phyloP scores from a whole-genome alignment of 805 yeast species.

The Metschnikowia dekortorum region DNA sequence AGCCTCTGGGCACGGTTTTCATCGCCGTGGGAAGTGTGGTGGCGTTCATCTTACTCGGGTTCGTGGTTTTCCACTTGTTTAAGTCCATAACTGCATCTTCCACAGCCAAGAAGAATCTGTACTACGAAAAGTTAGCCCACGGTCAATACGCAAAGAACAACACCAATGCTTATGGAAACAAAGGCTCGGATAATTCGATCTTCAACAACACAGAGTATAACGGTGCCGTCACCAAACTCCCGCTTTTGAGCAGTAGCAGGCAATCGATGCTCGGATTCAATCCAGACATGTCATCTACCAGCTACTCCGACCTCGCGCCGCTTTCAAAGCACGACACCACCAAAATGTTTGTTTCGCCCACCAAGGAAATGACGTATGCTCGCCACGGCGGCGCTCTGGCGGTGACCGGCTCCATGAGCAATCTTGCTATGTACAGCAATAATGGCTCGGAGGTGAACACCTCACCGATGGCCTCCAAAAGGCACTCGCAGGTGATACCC shows the following conservation, averaged over 20 bases:
- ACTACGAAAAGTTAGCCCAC: conserved; percentile 28
- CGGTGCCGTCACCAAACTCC: conserved; percentile 29
- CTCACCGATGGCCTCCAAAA: conserved; percentile 16
- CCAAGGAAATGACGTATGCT: conserved; percentile 59
- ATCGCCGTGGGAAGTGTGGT: conserved; percentile 73
- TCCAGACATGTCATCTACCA: conserved; percentile 24
- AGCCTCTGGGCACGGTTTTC: conserved; percentile 76
- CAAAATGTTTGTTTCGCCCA: conserved; percentile 71
- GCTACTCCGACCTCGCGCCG: conserved; percentile 25
- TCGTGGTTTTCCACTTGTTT: conserved; percentile 50
- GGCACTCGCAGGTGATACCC: conserved; percentile 32
- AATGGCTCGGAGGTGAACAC: conserved; percentile 17
- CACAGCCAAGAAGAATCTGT: conserved; percentile 45
- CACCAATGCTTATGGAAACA: conserved; percentile 26
- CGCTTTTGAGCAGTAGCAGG: conserved; percentile 22
- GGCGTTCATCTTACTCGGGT: conserved; percentile 51
- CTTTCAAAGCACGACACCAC: conserved; percentile 40
- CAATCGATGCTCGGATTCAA: conserved; percentile 16
- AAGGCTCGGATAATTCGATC: background rate
- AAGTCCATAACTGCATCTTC: conserved; percentile 47
- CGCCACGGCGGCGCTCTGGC: conserved; percentile 18
- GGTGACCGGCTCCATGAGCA: conserved; percentile 17
- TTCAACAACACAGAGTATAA: conserved; percentile 14
- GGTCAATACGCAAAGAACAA: conserved; percentile 30
- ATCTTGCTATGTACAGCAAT: conserved; percentile 12